These are phyloP conservation scores for Karstenula rhodostoma DNA, from an alignment of 2,329 filamentous ascomycete genomes.

Conservation along the genomic window DNA sequence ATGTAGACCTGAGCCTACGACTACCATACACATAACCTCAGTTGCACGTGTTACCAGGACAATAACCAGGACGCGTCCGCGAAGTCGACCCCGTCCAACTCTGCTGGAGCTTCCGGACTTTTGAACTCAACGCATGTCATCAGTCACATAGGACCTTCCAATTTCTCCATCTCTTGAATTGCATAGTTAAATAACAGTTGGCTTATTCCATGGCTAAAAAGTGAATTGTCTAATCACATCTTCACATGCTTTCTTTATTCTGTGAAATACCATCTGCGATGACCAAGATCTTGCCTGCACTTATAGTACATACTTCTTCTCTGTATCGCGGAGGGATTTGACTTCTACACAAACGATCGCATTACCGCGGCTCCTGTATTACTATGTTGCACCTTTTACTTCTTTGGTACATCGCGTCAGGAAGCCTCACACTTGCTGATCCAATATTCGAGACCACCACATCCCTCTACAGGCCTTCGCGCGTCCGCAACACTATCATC, in stretches of 20 bases:
- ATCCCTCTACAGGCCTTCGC: background rate
- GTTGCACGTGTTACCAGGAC: constrained; percentile 18
- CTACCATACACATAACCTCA: constrained; percentile 28
- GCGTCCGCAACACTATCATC: constrained; percentile 12
- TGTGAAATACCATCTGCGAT: background rate
- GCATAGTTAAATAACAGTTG: constrained; percentile 3
- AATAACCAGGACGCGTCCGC: constrained; percentile 19
- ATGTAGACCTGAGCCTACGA: constrained; percentile 26
- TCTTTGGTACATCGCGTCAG: background rate
- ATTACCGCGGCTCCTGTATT: background rate
- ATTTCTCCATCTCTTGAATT: background rate
- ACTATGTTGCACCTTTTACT: background rate
- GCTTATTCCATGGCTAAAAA: background rate
- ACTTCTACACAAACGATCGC: background rate
- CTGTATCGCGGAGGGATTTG: background rate
- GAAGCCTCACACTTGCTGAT: constrained; percentile 11
- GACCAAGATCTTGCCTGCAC: background rate
- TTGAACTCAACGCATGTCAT: background rate
- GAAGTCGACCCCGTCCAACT: constrained; percentile 13
- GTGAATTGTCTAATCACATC: background rate
- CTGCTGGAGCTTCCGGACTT: constrained; percentile 15
- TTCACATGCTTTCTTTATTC: background rate
- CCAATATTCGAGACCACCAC: background rate
- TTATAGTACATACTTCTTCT: background rate
- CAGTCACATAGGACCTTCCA: background rate